Conservation (phyloP, 2,329 filamentous ascomycete species). For the Emericellopsis cladophorae region DNA sequence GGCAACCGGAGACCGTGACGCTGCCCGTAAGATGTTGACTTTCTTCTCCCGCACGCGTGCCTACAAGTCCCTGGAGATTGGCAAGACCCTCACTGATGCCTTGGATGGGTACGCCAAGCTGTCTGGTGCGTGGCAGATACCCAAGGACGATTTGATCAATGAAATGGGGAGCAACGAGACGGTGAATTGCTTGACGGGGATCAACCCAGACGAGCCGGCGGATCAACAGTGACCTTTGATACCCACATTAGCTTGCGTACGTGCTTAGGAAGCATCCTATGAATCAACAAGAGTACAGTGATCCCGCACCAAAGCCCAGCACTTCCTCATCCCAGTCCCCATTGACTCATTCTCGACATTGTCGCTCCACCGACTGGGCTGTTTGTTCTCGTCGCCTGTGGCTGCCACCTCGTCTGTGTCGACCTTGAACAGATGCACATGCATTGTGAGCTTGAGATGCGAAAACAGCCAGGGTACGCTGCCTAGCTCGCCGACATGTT, state of each 20-base stretch:
- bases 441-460: slow-evolving; percentile 43
- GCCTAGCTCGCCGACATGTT: slow-evolving; percentile 29
- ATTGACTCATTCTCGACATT: slow-evolving; percentile 37
- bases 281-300: too few species aligned
- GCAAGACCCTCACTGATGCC: slow-evolving; percentile 7
- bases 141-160: slow-evolving; percentile 16
- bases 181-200: slow-evolving; percentile 19
- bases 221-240: slow-evolving; percentile 2
- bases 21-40: slow-evolving; percentile 9
- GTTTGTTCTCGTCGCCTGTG: not conserved
- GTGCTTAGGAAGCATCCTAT: too few species aligned
- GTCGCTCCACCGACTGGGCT: slow-evolving; percentile 23
- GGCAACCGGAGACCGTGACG: slow-evolving; percentile 5
- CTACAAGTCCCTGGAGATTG: slow-evolving; percentile 9
- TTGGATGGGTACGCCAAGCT: slow-evolving; percentile 13
- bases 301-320: slow-evolving; percentile 23
- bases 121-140: slow-evolving; percentile 9
- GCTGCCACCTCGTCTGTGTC: slow-evolving; percentile 5
- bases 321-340: slow-evolving; percentile 47
- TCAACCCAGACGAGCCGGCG: slow-evolving; percentile 12
- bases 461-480: slow-evolving; percentile 45
- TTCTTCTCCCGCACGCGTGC: slow-evolving; percentile 11
- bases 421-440: slow-evolving; percentile 37
- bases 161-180: slow-evolving; percentile 17
- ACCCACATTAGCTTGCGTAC: too few species aligned